These are phyloP conservation scores for Artomyces pyxidatus DNA, from an alignment of 768 basidiomycete genomes.

Conservation along the genomic window DNA sequence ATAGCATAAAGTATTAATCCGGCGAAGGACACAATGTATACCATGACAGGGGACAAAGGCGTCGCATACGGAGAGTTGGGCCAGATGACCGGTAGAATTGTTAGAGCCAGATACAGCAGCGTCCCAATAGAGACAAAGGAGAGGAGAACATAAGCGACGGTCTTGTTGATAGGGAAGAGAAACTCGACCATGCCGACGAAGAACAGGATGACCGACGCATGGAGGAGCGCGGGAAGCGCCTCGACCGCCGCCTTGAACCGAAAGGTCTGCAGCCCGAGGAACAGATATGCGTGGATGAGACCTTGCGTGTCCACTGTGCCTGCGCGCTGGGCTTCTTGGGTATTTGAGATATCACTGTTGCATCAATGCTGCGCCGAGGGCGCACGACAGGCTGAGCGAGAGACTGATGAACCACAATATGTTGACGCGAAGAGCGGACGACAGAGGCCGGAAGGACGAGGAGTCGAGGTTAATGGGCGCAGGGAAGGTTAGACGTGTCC, in stretches of 20 bases:
- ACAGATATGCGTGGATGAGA: conserved; percentile 3
- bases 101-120: conserved; percentile 1
- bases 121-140: not conserved
- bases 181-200: conserved; percentile 11
- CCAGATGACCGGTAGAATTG: conserved; percentile 10
- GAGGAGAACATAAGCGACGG: conserved; percentile 4
- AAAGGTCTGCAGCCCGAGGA: conserved; percentile 5
- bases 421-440: not conserved
- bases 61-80: too few relatives aligned
- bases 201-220: conserved; percentile 12
- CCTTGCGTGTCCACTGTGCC: conserved; percentile 1
- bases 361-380: conserved; percentile 7
- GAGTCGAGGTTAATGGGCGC: not conserved
- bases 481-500: not conserved
- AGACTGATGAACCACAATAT: conserved; percentile 10
- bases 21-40: too few relatives aligned
- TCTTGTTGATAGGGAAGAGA: conserved; percentile 7
- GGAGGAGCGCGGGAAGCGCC: conserved; percentile 8
- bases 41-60: too few relatives aligned
- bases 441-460: not conserved
- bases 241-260: conserved; percentile 1
- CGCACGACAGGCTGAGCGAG: conserved; percentile 5
- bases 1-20: too few relatives aligned
- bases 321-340: not conserved
- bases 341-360: conserved; percentile 11